phyloP scores from a whole-genome alignment of 1,139 yeast genomes.

The Taiozyma sp. region DNA sequence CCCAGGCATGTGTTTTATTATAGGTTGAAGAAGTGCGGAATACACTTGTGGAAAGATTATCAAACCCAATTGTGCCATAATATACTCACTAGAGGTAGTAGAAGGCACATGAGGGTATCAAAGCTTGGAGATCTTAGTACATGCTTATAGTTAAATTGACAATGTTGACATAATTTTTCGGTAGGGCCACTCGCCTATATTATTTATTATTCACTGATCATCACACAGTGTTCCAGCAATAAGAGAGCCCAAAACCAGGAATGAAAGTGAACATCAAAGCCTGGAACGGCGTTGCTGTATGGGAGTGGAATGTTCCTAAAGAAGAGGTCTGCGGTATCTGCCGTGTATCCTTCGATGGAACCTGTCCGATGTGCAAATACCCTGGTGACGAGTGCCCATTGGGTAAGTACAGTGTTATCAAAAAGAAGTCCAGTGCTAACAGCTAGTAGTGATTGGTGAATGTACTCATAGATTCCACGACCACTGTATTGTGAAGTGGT shows the following conservation, averaged over 20 bases:
- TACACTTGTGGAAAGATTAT: too few relatives aligned
- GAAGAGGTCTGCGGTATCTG: slow-evolving; percentile 92
- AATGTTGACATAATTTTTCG: too few relatives aligned
- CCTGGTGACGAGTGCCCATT: slow-evolving; percentile 92
- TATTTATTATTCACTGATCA: too few relatives aligned
- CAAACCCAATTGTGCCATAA: too few relatives aligned
- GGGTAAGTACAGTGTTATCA: slow-evolving; percentile 27
- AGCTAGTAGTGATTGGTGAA: slow-evolving; percentile 42
- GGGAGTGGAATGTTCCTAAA: slow-evolving; percentile 72
- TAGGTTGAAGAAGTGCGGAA: too few relatives aligned
- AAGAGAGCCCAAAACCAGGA: background rate
- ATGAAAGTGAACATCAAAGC: slow-evolving; percentile 68
- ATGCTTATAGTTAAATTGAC: too few relatives aligned
- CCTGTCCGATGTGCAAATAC: slow-evolving; percentile 79
- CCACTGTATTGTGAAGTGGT: slow-evolving; percentile 81
- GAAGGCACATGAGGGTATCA: too few relatives aligned
- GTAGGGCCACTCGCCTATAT: too few relatives aligned
- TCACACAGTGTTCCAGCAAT: too few relatives aligned
- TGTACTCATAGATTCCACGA: slow-evolving; percentile 83
- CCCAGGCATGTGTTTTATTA: too few relatives aligned
- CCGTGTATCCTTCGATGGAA: slow-evolving; percentile 82
- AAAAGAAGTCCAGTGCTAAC: slow-evolving; percentile 1
- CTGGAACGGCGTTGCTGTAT: slow-evolving; percentile 75
- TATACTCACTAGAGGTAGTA: too few relatives aligned
- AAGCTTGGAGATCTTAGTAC: too few relatives aligned